Evolutionary conservation across 345 rosid genomes (phyloP).

Genomic region (Schrenkiella parvula): DNA sequence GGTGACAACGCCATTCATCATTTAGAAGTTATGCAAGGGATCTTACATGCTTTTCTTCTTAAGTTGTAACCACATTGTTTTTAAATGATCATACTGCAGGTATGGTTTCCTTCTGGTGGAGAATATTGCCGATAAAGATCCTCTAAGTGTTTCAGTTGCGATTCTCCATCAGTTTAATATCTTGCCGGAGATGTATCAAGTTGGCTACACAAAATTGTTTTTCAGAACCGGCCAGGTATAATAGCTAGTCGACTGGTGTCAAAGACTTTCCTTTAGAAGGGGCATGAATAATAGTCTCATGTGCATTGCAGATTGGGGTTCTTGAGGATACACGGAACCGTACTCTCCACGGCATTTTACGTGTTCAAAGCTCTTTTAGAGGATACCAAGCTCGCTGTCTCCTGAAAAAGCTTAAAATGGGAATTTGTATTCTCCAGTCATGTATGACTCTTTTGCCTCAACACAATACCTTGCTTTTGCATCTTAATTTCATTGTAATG

Average conservation of each 20-base stretch:
- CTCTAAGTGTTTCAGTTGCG: conserved; percentile 94
- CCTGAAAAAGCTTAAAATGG: conserved; percentile 60
- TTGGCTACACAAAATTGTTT: conserved; percentile 95
- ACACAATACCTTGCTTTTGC: neutral
- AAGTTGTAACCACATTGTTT: neutral
- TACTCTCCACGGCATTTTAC: conserved; percentile 92
- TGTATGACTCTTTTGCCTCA: conserved; percentile 41
- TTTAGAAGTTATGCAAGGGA: conserved; percentile 3
- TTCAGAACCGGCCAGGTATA: conserved; percentile 96
- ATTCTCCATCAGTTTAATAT: conserved; percentile 96
- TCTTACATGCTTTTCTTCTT: neutral
- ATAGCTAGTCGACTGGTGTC: neutral
- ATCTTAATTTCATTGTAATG: neutral
- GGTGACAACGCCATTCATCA: conserved; percentile 39
- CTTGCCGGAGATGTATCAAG: conserved; percentile 99
- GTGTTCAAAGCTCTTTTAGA: conserved; percentile 94
- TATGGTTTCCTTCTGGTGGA: conserved; percentile 95
- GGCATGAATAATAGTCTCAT: conserved; percentile 1
- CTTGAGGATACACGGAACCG: conserved; percentile 97
- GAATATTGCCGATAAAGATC: conserved; percentile 74
- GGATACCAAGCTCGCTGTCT: conserved; percentile 76
- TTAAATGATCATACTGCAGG: conserved; percentile 43
- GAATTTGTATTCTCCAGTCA: conserved; percentile 71
- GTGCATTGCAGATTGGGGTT: conserved; percentile 71
- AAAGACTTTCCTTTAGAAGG: neutral